Base-by-base conservation (phyloP, 257 asterid species). In the Eucommia ulmoides region DNA sequence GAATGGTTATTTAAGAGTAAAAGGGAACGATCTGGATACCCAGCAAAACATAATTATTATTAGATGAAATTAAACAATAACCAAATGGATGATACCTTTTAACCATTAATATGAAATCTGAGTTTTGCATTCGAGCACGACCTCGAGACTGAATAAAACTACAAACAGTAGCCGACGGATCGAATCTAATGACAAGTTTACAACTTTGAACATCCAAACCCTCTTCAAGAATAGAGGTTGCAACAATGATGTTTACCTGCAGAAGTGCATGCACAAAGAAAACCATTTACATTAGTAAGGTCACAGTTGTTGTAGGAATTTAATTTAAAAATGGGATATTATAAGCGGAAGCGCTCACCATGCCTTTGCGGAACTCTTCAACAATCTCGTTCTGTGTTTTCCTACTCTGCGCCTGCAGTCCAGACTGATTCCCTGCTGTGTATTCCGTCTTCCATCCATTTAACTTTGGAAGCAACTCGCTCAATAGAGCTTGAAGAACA, bases 81-180 rank as follows among this genome's bases (percentile, higher is more conserved):
- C 38, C 12, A 24, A 41, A 22, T 21, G 45, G 25, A 49, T 52
- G 20, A 23, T 57, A 67, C 97, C 94, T 78, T 63, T 62, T 58
- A 25, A 80, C 73, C 94, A 89, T 76, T 56, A 80, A 47, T 51
- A 89, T 46, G 60, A 84, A 89, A 59, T 84, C 85, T 2, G 97
- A 89, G 67, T 74, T 80, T 41, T 67, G 84, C 95, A 74, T 84
- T 26, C 97, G 89, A 50, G 96, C 97, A 59, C 96, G 94, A 1
- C 97, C 97, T 33, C 93, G 82, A 18, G 97, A 89, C 68, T 89
- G 96, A 70, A 89, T 89, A 59, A 84, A 89, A 70, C 97, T 82
- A 65, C 96, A 82, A 42, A 84, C 59, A 19, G 84, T 84, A 17
- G 75, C 74, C 33, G 96, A 67, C 17, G 74, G 91, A 63, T 89